A percentile compares a stretch with the other conserved stretches of the same genome.
Conservation (phyloP, 2,329 filamentous ascomycete genomes). For the Ambrosiella beaveri region DNA sequence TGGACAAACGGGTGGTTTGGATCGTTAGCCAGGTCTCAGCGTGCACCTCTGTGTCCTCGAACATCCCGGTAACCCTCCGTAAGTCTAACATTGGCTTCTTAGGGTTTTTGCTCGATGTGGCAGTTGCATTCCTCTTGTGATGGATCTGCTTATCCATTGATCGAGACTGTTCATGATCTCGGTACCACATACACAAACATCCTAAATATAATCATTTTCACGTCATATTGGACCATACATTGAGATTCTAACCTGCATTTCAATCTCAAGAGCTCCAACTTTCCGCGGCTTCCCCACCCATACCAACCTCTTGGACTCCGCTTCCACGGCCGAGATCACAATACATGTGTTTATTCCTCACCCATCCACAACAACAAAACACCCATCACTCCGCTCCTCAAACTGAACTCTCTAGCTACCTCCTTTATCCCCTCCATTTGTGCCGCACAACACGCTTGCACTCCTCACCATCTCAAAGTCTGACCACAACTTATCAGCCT, state of each 20-base stretch:
- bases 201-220: background rate
- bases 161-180: background rate
- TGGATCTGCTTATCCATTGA: background rate
- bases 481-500: background rate
- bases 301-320: background rate
- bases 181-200: no score
- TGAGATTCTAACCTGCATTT: background rate
- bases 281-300: background rate
- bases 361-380: no score
- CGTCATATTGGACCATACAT: background rate
- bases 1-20: background rate
- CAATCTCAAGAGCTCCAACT: background rate
- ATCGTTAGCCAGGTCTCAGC: background rate
- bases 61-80: background rate
- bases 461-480: background rate
- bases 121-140: background rate
- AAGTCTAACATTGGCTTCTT: background rate
- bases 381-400: no score
- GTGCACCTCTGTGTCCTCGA: background rate
- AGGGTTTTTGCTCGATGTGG: background rate
- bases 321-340: background rate
- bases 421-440: background rate
- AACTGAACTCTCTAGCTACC: background rate
- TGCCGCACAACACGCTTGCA: background rate
- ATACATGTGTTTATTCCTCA: background rate